These are phyloP conservation scores for Termitomyces sp. DNA, from an alignment of 768 basidiomycete species.

Conservation along the genomic window DNA sequence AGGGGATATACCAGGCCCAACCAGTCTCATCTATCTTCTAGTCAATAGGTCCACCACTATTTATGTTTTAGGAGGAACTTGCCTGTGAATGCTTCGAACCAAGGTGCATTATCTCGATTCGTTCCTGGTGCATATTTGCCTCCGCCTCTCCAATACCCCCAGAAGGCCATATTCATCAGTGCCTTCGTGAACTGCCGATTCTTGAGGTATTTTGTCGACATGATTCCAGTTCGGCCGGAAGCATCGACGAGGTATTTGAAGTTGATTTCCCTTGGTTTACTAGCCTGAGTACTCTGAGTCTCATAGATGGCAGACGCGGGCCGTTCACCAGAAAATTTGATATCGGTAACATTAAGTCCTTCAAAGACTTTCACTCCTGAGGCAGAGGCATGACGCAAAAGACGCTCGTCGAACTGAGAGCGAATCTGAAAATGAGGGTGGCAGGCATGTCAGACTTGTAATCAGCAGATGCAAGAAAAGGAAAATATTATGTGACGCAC, in stretches of 20 bases:
- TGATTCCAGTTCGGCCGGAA: conserved; percentile 54
- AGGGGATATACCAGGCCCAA: conserved; percentile 57
- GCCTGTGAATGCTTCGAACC: conserved; percentile 58
- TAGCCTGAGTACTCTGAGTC: conserved; percentile 13
- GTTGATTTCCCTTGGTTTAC: conserved; percentile 35
- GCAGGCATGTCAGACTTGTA: not conserved
- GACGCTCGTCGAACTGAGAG: conserved; percentile 55
- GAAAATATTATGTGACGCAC: conserved; percentile 28
- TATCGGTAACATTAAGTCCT: conserved; percentile 37
- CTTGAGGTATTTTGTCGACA: conserved; percentile 57
- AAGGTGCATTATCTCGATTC: conserved; percentile 40
- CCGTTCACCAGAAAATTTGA: conserved; percentile 38
- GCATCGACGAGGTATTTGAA: conserved; percentile 67
- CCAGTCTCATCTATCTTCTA: conserved; percentile 43
- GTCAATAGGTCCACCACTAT: not conserved
- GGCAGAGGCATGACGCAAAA: conserved; percentile 50
- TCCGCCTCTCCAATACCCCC: conserved; percentile 64
- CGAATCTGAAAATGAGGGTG: conserved; percentile 36
- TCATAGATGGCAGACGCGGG: conserved; percentile 6
- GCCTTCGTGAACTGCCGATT: conserved; percentile 53
- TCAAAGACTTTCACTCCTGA: conserved; percentile 50
- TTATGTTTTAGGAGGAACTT: conserved; percentile 7
- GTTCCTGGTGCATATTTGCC: conserved; percentile 41
- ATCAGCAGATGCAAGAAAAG: not conserved
- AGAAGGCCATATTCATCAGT: conserved; percentile 58